Base-by-base conservation (phyloP, 164 flowering plant species). In the Platanus orientalis region DNA sequence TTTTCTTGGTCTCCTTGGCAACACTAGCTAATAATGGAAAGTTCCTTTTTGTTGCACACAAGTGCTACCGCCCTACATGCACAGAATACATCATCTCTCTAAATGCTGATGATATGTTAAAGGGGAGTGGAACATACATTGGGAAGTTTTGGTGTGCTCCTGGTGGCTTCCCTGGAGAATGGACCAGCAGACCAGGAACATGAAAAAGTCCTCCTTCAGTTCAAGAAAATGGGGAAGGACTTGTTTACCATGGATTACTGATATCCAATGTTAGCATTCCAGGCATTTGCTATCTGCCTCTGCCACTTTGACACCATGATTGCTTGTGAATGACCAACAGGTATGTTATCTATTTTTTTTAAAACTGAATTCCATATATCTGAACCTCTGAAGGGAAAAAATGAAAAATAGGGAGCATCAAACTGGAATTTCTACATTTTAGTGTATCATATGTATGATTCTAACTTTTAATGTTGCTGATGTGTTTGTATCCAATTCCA, bases 241-340 rank as follows among this genome's bases (percentile, higher is more conserved):
- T 61, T 84, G 66, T 88, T 88, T 68, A 88, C 94, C 39, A 88
- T 88, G 94, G 90, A 88, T 74, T 88, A 78, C 66, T 72, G 77
- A 17, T 88, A 85, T 65, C 94, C 94, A 19, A 67, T 88, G 24
- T 88, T 89, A 2, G 87, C 89, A 66, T 85, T 88, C 63, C 90
- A 85, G 73, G 88, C 93, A 58, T 87, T 87, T 70, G 87, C 90
- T 26, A 85, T 85, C 57, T 87, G 88, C 70, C 90, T 87, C 70
- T 85, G 93, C 78, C 82, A 90, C 83, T 88, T 88, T 65, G 94
- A 85, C 78, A 85, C 94, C 65, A 88, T 84, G 72, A 80, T 85
- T 69, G 90, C 94, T 40, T 88, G 94, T 70, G 90, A 88, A 76
- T 85, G 73, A 86, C 17, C 12, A 63, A 24, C 75, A 77, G 76